These are phyloP conservation scores for Fremontodendron californicum DNA, from an alignment of 345 rosid genomes.

Conservation along the genomic window DNA sequence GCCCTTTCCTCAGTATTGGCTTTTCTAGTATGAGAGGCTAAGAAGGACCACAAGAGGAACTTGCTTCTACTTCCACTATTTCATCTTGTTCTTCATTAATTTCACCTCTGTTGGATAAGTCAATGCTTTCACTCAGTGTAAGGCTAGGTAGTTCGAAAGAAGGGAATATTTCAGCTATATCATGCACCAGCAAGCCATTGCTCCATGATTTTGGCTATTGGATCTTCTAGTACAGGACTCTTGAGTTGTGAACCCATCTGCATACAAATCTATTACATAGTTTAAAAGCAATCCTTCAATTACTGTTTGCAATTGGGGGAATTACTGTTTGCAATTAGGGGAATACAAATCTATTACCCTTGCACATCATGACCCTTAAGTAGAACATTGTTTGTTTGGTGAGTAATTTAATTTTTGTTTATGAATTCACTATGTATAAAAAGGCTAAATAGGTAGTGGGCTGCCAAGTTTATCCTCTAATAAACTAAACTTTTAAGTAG, in stretches of 20 bases:
- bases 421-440: too few relatives aligned
- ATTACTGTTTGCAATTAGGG: too few relatives aligned
- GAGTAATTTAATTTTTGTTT: too few relatives aligned
- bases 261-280: too few relatives aligned
- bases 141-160: background rate
- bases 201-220: slow-evolving; percentile 25
- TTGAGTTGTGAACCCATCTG: slow-evolving; percentile 49
- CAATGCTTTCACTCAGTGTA: background rate
- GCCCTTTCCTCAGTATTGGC: background rate
- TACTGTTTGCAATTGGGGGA: too few relatives aligned
- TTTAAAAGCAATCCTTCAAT: too few relatives aligned
- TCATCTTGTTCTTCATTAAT: slow-evolving; percentile 1
- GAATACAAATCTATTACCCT: too few relatives aligned
- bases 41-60: slow-evolving; percentile 7
- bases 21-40: background rate
- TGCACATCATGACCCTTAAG: too few relatives aligned
- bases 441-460: too few relatives aligned
- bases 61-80: background rate
- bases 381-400: too few relatives aligned
- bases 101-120: slow-evolving; percentile 6
- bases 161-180: background rate
- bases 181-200: slow-evolving; percentile 33
- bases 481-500: too few relatives aligned
- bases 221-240: slow-evolving; percentile 28
- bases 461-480: too few relatives aligned